These are phyloP conservation scores for Epichloe amarillans DNA, from an alignment of 2,329 filamentous ascomycete genomes.

Conservation along the genomic window DNA sequence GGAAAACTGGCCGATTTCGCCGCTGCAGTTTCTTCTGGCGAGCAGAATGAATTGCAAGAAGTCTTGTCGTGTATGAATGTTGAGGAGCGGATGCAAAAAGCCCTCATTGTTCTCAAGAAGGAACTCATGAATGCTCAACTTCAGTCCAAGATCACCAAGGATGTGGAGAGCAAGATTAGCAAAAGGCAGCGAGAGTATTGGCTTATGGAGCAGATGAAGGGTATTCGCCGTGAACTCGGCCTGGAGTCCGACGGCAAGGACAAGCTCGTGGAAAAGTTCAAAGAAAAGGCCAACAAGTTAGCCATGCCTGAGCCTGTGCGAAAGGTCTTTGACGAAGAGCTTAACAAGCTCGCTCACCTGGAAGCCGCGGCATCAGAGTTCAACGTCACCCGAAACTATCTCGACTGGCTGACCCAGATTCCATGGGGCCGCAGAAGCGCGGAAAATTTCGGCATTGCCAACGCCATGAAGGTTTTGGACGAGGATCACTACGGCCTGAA, in stretches of 20 bases:
- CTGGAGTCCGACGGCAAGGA: conserved; percentile 98
- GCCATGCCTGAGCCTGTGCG: conserved; percentile 95
- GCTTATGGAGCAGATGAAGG: conserved; percentile 99
- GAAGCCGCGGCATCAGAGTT: conserved; percentile 96
- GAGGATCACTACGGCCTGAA: conserved; percentile 96
- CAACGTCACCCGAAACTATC: conserved; percentile 94
- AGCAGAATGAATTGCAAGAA: conserved; percentile 83
- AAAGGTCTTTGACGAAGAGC: conserved; percentile 95
- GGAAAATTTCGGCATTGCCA: conserved; percentile 91
- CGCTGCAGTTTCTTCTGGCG: conserved; percentile 88
- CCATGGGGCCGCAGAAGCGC: conserved; percentile 92
- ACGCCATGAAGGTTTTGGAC: conserved; percentile 81
- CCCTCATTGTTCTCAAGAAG: conserved; percentile 86
- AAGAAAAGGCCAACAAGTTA: conserved; percentile 82
- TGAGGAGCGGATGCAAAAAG: conserved; percentile 83
- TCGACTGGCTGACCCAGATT: conserved; percentile 97
- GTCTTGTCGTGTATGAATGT: conserved; percentile 81
- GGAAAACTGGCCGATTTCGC: conserved; percentile 95
- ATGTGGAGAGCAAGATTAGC: conserved; percentile 93
- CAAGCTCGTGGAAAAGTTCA: conserved; percentile 94
- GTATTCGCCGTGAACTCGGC: conserved; percentile 85
- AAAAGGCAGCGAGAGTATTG: conserved; percentile 97
- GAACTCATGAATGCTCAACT: conserved; percentile 97
- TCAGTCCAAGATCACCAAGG: conserved; percentile 93
- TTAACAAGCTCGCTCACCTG: conserved; percentile 91